Conservation (phyloP, 768 basidiomycete genomes). For the Phylloporus rhodoxanthus region DNA sequence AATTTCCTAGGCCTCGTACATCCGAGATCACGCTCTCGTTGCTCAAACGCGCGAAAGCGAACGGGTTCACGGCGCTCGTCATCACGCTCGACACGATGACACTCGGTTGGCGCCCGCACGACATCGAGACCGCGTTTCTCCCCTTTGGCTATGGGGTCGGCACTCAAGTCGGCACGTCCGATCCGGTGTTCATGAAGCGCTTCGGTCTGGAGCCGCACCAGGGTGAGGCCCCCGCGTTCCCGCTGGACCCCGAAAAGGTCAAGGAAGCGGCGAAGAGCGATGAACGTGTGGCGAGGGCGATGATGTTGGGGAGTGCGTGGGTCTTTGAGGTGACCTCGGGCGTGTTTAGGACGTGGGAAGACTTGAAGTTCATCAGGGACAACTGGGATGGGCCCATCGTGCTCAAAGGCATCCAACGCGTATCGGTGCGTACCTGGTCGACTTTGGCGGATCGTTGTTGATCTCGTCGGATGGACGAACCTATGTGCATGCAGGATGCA, state of each 20-base stretch:
- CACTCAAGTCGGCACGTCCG: constrained; percentile 59
- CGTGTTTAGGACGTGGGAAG: constrained; percentile 61
- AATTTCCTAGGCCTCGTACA: constrained; percentile 47
- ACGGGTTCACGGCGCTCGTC: constrained; percentile 65
- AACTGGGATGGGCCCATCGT: constrained; percentile 76
- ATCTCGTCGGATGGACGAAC: background rate
- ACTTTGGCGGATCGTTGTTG: background rate
- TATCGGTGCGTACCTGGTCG: constrained; percentile 38
- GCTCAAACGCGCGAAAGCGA: constrained; percentile 58
- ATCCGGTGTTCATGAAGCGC: constrained; percentile 72
- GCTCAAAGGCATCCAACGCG: constrained; percentile 71
- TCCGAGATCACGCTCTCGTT: constrained; percentile 60
- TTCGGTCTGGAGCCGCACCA: constrained; percentile 39
- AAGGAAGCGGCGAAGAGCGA: constrained; percentile 47
- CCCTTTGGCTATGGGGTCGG: constrained; percentile 66
- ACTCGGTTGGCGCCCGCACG: constrained; percentile 74
- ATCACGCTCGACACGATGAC: constrained; percentile 72
- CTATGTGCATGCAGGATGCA: constrained; percentile 36
- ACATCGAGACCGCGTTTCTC: constrained; percentile 57
- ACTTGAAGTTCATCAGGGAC: constrained; percentile 59
- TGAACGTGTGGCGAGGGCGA: constrained; percentile 29
- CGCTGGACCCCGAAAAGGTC: constrained; percentile 48
- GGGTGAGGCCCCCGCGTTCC: constrained; percentile 44
- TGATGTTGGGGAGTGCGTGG: constrained; percentile 56
- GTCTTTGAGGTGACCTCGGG: constrained; percentile 59